Conservation (phyloP, 1,284 basidiomycete species). For the Cryptococcus jaspeensis region DNA sequence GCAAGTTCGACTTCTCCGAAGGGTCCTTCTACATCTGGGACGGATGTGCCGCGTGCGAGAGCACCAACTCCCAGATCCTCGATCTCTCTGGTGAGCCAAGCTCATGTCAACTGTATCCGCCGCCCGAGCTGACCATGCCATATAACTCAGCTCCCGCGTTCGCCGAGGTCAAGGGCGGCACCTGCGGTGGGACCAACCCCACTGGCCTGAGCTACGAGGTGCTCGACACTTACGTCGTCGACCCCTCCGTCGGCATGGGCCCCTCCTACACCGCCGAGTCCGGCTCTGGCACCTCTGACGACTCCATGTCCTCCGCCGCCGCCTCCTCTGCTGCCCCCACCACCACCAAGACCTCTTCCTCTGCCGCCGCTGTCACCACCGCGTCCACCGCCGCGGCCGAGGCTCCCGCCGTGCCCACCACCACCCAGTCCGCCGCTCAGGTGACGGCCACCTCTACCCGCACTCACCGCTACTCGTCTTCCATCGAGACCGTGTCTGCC, state of each 20-base stretch:
- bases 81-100: constrained; percentile 28
- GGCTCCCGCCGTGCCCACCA: background rate
- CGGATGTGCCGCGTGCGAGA: constrained; percentile 29
- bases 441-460: too few species aligned
- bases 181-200: constrained; percentile 28
- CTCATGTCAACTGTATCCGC: background rate
- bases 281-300: background rate
- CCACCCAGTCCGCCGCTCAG: background rate
- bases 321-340: background rate
- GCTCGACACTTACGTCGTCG: constrained; percentile 23
- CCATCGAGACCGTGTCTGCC: background rate
- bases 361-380: background rate
- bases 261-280: background rate
- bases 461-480: background rate
- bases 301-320: background rate
- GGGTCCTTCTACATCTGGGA: constrained; percentile 40
- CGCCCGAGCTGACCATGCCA: background rate
- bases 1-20: constrained; percentile 12
- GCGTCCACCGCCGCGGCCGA: background rate
- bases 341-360: background rate
- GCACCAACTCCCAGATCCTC: constrained; percentile 18
- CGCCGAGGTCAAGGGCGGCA: constrained; percentile 18
- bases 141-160: constrained; percentile 5
- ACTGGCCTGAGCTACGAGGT: constrained; percentile 29
- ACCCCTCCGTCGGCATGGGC: constrained; percentile 16